These are phyloP conservation scores for Polytolypa hystricis DNA, from an alignment of 2,329 filamentous ascomycete species.

Conservation along the genomic window DNA sequence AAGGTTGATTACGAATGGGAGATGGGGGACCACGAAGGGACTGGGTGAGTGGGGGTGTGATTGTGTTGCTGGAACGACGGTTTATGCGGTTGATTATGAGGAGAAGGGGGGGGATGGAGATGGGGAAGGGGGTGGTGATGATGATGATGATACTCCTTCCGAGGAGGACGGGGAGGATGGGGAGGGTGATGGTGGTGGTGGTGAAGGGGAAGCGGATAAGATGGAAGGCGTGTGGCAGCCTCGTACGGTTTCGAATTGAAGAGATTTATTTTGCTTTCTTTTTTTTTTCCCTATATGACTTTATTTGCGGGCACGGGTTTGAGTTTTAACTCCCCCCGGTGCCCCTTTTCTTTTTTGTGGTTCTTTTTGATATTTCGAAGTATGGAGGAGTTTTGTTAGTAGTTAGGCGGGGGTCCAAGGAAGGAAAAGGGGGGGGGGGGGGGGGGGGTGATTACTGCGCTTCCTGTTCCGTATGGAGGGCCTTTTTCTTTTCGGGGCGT, in stretches of 20 bases:
- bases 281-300: too few species aligned
- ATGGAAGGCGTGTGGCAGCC: conserved; percentile 30
- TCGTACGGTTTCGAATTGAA: conserved; percentile 18
- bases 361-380: too few species aligned
- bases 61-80: background rate
- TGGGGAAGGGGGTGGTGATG: conserved; percentile 8
- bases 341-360: too few species aligned
- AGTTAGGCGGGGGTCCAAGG: background rate
- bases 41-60: background rate
- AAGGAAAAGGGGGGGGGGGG: background rate
- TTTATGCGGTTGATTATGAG: background rate
- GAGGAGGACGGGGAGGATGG: conserved; percentile 23
- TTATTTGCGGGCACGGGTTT: too few species aligned
- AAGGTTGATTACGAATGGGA: background rate
- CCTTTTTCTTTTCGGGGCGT: too few species aligned
- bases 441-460: too few species aligned
- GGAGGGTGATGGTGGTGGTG: conserved; percentile 12
- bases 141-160: conserved; percentile 7
- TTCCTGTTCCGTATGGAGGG: too few species aligned
- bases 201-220: conserved; percentile 19
- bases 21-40: background rate
- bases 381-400: too few species aligned
- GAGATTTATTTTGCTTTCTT: too few species aligned
- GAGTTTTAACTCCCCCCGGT: too few species aligned
- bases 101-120: conserved; percentile 1